phyloP scores from a whole-genome alignment of 2,329 filamentous ascomycete species.

The Colletotrichum chlorophyti region DNA sequence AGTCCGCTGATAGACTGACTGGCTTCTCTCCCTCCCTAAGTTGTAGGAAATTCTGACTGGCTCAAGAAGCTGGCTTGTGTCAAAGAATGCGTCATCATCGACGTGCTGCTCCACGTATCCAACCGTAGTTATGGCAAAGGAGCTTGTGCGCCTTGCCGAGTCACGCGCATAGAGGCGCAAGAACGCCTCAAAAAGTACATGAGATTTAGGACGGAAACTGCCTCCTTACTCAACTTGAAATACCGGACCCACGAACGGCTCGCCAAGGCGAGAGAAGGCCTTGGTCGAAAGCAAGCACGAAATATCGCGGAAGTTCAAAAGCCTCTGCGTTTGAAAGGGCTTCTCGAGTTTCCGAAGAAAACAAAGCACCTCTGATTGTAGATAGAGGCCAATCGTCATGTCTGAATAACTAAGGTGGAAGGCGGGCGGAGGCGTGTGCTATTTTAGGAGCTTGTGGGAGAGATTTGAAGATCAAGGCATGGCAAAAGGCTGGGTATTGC shows the following conservation, averaged over 20 bases:
- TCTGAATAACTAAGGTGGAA: slow-evolving; percentile 26
- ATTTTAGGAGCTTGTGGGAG: slow-evolving; percentile 26
- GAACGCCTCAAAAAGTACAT: slow-evolving; percentile 35
- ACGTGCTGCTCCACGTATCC: slow-evolving; percentile 34
- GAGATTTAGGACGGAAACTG: slow-evolving; percentile 31
- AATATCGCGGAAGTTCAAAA: slow-evolving; percentile 23
- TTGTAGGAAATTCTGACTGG: slow-evolving; percentile 29
- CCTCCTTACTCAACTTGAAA: slow-evolving; percentile 20
- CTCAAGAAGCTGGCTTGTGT: slow-evolving; percentile 31
- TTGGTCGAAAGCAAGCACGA: slow-evolving; percentile 32
- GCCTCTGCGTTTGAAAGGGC: slow-evolving; percentile 12
- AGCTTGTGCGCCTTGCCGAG: slow-evolving; percentile 27
- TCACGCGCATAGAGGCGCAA: slow-evolving; percentile 34
- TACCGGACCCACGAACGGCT: slow-evolving; percentile 21
- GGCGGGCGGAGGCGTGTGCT: slow-evolving; percentile 29
- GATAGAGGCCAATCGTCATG: slow-evolving; percentile 32
- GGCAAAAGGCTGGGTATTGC: slow-evolving; percentile 11
- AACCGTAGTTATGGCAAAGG: slow-evolving; percentile 33
- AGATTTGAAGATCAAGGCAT: slow-evolving; percentile 26
- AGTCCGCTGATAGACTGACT: slow-evolving; percentile 29
- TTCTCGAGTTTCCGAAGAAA: slow-evolving; percentile 32
- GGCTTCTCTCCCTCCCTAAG: slow-evolving; percentile 25
- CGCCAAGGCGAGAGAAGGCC: slow-evolving; percentile 32
- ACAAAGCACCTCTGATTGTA: slow-evolving; percentile 34
- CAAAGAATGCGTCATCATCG: slow-evolving; percentile 33